Evolutionary conservation across 2,329 filamentous ascomycete species (phyloP), one percentile per base, ranked within the genome.

Genomic region (Epichloe hybrida): DNA sequence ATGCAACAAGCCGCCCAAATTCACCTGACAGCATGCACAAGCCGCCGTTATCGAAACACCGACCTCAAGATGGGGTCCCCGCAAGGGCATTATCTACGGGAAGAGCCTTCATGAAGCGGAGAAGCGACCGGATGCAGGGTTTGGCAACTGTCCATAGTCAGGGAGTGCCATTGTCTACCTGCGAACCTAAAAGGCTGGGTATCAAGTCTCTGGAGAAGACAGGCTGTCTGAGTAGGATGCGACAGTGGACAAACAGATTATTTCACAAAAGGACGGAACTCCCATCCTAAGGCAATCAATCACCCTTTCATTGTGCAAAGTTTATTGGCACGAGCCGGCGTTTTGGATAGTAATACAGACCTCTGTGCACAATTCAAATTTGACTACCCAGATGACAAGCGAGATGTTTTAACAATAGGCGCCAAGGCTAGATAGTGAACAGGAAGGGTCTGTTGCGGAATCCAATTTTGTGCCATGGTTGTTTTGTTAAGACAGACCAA

Each of bases 71-170:
- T 41, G 47, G 27, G 42, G 37, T 54, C 13, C 57, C 60, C 7
- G 51, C 46, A 31, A 54, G 60, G 37, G 53, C 57, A 23, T 51
- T 59, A 34, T 63, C 61, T 20, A 58, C 58, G 8, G 60, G 60
- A 11, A 55, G 57, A 43, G 54, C 57, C 5, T 62, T 61, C 35
- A 58, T 62, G 58, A 57, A 55, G 48, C 58, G 55, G 23, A 56
- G 59, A 23, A 54, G 49, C 35, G 39, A 48, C 13, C 53, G 51
- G 45, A 50, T 46, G 31, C 51, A 56, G 21, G 49, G 21, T 17
- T n/a, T 52, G 27, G 34, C 20, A 45, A 38, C 47, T 46, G 41
- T 44, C 17, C 31, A 52, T 20, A 49, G 48, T 35, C 23, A 43
- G 35, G 39, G 49, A 40, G 20, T 15, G 21, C 20, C 44, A 37